Conservation (phyloP, 352 stramenopile species). For the Elongisporangium undulatum region DNA sequence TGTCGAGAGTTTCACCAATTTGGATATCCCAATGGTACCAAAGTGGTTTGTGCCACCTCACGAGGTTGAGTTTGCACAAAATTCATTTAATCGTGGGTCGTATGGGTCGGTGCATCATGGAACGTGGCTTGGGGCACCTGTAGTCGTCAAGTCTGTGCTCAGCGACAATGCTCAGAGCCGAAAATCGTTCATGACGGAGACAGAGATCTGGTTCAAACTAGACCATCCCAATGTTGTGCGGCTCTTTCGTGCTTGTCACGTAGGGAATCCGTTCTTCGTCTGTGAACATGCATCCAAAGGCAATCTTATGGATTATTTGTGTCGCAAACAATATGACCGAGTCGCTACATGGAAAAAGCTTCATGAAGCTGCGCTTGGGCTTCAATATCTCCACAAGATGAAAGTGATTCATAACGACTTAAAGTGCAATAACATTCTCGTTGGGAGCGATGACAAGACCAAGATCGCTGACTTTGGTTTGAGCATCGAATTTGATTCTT, state of each 20-base stretch:
- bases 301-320: conserved; percentile 2
- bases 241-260: conserved; percentile 8
- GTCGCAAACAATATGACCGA: not conserved
- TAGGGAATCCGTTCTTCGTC: conserved; percentile 10
- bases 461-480: not conserved
- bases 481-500: not conserved
- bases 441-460: not conserved
- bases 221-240: conserved; percentile 10
- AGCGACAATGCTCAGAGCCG: not conserved
- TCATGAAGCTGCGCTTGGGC: conserved; percentile 3
- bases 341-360: conserved; percentile 6
- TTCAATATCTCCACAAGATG: conserved; percentile 4
- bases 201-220: conserved; percentile 11
- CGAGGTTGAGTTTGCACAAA: conserved; percentile 9
- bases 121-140: no score
- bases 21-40: conserved; percentile 4
- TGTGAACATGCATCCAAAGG: conserved; percentile 9
- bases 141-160: no score
- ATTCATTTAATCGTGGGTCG: no score
- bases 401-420: conserved; percentile 5
- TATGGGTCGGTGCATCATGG: no score
- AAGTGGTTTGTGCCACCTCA: conserved; percentile 17
- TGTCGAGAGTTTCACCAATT: conserved; percentile 5
- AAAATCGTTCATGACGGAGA: conserved; percentile 6
- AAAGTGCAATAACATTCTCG: conserved; percentile 9